Base-by-base conservation (phyloP, 2,329 filamentous ascomycete species). In the Fusarium odoratissimum region DNA sequence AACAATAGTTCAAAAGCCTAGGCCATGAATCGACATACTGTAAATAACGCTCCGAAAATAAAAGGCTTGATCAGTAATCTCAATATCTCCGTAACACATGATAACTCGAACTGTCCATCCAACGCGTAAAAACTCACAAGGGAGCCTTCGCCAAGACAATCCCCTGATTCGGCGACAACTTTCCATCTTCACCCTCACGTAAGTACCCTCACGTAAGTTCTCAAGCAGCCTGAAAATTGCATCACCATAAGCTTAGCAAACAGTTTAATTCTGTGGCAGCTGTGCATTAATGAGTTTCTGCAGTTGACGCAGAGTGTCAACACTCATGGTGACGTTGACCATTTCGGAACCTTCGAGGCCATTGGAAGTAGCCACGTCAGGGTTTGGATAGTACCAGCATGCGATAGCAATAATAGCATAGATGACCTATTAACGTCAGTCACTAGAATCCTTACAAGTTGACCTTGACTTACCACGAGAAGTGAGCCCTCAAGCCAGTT, bases 401-500 rank as follows among this genome's bases (percentile, higher is more conserved):
- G 84, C 83, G 25, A 85, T 84, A 14, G 83, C 83, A 42, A 86
- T 83, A 57, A 84, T 85, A 8, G 83, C 74, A 69, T 86, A 86
- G 8, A 85, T 79, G 35, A 82, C 69, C 80, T 82, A 12, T 7
- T 8, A 6, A 1, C 3, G 28, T 77, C 35, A 77, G 69, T 3
- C 8, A 1, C 0, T 0, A 1, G 0, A 2, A 4, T 21, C 2
- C 13, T 6, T 12, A 2, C 3, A 8, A 4, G 1, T 19, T 7
- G 8, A 1, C 12, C 13, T 5, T 14, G 9, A 73, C 78, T 55
- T 69, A 92, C 85, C 42, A 95, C 89, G 71, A 91, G 91, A 17
- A 95, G 85, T 16, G 86, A 87, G 4, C 93, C 93, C 79, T 95
- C 93, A 3, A 95, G 86, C 78, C 93, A 95, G 78, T 94, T 94